Conservation (phyloP, 257 asterid genomes). For the Dorcoceras hygrometricum region DNA sequence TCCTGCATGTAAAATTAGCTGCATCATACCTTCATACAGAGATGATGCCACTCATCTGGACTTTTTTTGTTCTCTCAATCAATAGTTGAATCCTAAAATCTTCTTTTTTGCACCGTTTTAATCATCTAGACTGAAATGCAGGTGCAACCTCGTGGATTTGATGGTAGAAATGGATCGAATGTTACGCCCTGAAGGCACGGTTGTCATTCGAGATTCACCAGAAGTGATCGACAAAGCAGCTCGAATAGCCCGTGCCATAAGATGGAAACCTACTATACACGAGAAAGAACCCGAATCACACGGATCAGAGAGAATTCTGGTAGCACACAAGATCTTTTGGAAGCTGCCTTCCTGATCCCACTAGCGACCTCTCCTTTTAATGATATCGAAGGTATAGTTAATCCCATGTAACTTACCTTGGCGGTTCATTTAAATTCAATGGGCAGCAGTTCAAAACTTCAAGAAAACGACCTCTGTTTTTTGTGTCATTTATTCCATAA, state of each 20-base stretch:
- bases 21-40: not conserved
- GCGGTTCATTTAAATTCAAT: not conserved
- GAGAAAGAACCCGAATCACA: slow-evolving; percentile 71
- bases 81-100: too few relatives aligned
- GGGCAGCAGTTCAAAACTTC: not conserved
- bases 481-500: not conserved
- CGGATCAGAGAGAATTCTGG: slow-evolving; percentile 67
- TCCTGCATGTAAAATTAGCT: not conserved
- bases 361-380: slow-evolving; percentile 12
- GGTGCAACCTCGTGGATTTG: slow-evolving; percentile 92
- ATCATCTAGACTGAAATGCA: slow-evolving; percentile 30
- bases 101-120: not conserved
- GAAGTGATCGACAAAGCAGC: slow-evolving; percentile 64
- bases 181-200: slow-evolving; percentile 89
- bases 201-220: slow-evolving; percentile 73
- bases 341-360: slow-evolving; percentile 43
- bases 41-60: not conserved
- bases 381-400: not conserved
- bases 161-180: slow-evolving; percentile 94
- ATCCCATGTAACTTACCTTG: not conserved
- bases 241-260: slow-evolving; percentile 61
- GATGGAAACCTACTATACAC: slow-evolving; percentile 70
- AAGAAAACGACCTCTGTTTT: not conserved
- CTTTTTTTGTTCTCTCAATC: not conserved
- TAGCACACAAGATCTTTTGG: slow-evolving; percentile 75